Conservation (phyloP, 2,329 filamentous ascomycete species). For the Aspergillus terreus region DNA sequence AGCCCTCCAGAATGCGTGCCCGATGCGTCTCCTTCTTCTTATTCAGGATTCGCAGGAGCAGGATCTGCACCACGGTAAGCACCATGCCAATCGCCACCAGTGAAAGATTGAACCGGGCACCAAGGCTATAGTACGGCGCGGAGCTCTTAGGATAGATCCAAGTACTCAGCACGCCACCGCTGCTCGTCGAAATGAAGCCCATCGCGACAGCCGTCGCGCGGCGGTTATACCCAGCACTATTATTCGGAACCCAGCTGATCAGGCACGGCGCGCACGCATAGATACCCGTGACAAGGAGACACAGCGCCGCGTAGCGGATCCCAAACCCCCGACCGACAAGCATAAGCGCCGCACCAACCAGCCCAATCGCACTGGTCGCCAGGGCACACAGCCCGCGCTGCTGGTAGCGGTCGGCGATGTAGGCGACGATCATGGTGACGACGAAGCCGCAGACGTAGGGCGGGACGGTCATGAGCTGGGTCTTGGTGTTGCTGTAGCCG, state of each 20-base stretch:
- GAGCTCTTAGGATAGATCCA: slow-evolving; percentile 13
- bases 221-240: slow-evolving; percentile 5
- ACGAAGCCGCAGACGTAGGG: slow-evolving; percentile 24
- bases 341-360: slow-evolving; percentile 10
- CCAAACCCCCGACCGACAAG: slow-evolving; percentile 1
- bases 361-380: slow-evolving; percentile 11
- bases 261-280: slow-evolving; percentile 10
- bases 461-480: slow-evolving; percentile 32
- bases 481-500: slow-evolving; percentile 22
- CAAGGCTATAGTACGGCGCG: slow-evolving; percentile 8
- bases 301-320: slow-evolving; percentile 8
- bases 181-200: slow-evolving; percentile 9
- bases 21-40: slow-evolving; percentile 2
- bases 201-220: slow-evolving; percentile 8
- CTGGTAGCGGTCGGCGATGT: slow-evolving; percentile 25
- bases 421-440: slow-evolving; percentile 22
- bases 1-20: not conserved
- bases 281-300: slow-evolving; percentile 9
- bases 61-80: slow-evolving; percentile 5
- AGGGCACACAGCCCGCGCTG: slow-evolving; percentile 25
- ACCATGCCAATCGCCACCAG: slow-evolving; percentile 7
- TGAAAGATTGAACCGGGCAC: slow-evolving; percentile 7
- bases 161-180: slow-evolving; percentile 8
- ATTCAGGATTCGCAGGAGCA: slow-evolving; percentile 7
- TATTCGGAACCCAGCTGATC: slow-evolving; percentile 13